Percentiles rank a stretch among this genome's conserved stretches.
Conservation (phyloP, 495 filamentous ascomycete species). For the Clohesyomyces aquaticus region DNA sequence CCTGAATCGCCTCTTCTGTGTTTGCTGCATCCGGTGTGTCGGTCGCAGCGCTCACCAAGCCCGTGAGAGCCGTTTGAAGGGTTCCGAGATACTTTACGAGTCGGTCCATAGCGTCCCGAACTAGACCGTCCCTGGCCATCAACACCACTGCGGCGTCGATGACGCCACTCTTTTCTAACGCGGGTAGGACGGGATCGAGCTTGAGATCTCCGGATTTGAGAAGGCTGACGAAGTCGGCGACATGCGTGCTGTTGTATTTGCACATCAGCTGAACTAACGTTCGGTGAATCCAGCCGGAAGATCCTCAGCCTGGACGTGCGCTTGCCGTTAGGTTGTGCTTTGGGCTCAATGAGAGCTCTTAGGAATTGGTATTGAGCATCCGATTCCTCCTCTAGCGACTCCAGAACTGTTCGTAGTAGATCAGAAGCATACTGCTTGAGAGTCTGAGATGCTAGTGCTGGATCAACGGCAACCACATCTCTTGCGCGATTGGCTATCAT, state of each 20-base stretch:
- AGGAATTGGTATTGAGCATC: slow-evolving; percentile 78
- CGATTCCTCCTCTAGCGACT: slow-evolving; percentile 64
- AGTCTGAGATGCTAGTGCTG: slow-evolving; percentile 67
- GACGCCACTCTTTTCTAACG: slow-evolving; percentile 84
- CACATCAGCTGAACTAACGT: slow-evolving; percentile 91
- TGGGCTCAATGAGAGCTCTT: slow-evolving; percentile 74
- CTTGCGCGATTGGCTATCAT: slow-evolving; percentile 70
- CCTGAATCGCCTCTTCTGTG: slow-evolving; percentile 59
- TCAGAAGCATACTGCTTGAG: slow-evolving; percentile 69
- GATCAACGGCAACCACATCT: slow-evolving; percentile 71
- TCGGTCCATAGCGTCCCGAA: slow-evolving; percentile 80
- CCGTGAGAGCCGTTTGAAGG: slow-evolving; percentile 76
- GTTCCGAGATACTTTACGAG: slow-evolving; percentile 77
- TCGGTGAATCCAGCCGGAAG: slow-evolving; percentile 64
- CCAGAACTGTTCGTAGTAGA: slow-evolving; percentile 71
- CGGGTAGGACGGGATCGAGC: slow-evolving; percentile 79
- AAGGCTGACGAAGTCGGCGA: slow-evolving; percentile 80
- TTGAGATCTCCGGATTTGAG: slow-evolving; percentile 79
- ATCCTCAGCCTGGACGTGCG: slow-evolving; percentile 47
- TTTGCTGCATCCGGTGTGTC: slow-evolving; percentile 59
- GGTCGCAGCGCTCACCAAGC: slow-evolving; percentile 63
- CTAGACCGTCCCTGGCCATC: slow-evolving; percentile 86
- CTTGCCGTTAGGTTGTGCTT: slow-evolving; percentile 51
- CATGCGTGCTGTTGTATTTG: slow-evolving; percentile 75
- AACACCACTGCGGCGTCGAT: slow-evolving; percentile 92